Evolutionary conservation across 768 basidiomycete species (phyloP).

Genomic region (Russula ochroleuca): DNA sequence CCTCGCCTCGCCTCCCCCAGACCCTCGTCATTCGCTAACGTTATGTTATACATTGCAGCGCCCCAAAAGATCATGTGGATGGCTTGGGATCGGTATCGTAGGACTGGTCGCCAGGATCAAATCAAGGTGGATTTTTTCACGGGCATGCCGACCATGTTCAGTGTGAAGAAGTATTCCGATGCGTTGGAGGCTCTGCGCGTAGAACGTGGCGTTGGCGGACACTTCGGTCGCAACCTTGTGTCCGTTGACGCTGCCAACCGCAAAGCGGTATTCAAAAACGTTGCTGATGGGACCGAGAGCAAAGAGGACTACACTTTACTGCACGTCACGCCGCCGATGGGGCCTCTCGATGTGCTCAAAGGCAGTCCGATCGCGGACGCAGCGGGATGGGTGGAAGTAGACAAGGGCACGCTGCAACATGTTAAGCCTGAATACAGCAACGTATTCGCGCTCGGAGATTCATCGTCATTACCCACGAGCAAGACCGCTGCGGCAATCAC

Average conservation of each 20-base stretch:
- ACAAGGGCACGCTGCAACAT: slow-evolving; percentile 77
- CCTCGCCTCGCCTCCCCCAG: neutral
- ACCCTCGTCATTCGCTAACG: neutral
- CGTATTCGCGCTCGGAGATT: slow-evolving; percentile 90
- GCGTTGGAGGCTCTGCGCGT: slow-evolving; percentile 73
- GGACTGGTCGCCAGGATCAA: slow-evolving; percentile 52
- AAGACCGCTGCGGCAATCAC: slow-evolving; percentile 96
- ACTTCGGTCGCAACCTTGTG: slow-evolving; percentile 80
- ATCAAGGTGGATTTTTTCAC: slow-evolving; percentile 77
- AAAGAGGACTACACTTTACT: slow-evolving; percentile 77
- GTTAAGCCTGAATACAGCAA: slow-evolving; percentile 75
- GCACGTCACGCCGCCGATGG: slow-evolving; percentile 91
- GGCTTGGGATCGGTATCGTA: slow-evolving; percentile 80
- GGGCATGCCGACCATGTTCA: slow-evolving; percentile 94
- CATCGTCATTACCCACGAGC: slow-evolving; percentile 86
- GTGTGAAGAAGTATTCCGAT: slow-evolving; percentile 93
- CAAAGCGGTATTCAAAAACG: slow-evolving; percentile 80
- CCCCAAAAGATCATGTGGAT: slow-evolving; percentile 97
- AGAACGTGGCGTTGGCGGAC: slow-evolving; percentile 72
- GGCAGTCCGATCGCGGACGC: slow-evolving; percentile 71
- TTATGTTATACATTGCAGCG: slow-evolving; percentile 39
- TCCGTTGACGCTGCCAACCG: slow-evolving; percentile 65
- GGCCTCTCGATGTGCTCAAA: slow-evolving; percentile 77
- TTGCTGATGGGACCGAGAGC: slow-evolving; percentile 57
- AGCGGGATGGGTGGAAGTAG: slow-evolving; percentile 86